phyloP scores from a whole-genome alignment of 192 early-diverging fungal species.

The Podila minutissima region DNA sequence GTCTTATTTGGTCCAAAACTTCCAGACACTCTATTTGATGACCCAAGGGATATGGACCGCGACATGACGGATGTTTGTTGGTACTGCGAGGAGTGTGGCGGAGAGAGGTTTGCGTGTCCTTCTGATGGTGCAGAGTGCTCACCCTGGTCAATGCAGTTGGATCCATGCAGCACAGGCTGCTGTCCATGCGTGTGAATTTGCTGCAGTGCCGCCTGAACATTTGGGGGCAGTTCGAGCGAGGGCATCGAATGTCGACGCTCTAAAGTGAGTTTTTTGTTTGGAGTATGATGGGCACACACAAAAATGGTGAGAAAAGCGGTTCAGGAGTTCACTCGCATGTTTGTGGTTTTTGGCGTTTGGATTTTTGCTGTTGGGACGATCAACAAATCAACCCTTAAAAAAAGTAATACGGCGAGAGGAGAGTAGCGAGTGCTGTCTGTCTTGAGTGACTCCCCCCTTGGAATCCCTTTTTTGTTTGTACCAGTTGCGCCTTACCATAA shows the following conservation, averaged over 20 bases:
- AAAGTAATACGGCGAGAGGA: too few relatives aligned
- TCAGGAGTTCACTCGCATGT: too few relatives aligned
- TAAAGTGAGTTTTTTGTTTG: background rate
- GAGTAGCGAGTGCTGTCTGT: background rate
- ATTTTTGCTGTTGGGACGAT: too few relatives aligned
- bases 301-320: background rate
- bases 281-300: too few relatives aligned
- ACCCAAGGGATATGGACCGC: constrained; percentile 28
- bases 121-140: background rate
- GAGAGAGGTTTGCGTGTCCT: background rate
- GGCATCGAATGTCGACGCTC: constrained; percentile 49
- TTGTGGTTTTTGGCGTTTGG: too few relatives aligned
- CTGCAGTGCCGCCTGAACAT: constrained; percentile 14
- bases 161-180: background rate
- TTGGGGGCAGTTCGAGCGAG: constrained; percentile 21
- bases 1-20: background rate
- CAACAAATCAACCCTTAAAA: too few relatives aligned
- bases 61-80: constrained; percentile 36
- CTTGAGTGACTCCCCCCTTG: too few relatives aligned
- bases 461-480: background rate
- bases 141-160: background rate
- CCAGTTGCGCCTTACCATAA: constrained; percentile 24
- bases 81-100: constrained; percentile 4
- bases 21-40: constrained; percentile 4
- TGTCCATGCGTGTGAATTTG: background rate